A percentile compares a stretch with the other conserved stretches of the same genome.
These are phyloP conservation scores for Candida gorgasii DNA, from an alignment of 805 yeast species.

Conservation along the genomic window DNA sequence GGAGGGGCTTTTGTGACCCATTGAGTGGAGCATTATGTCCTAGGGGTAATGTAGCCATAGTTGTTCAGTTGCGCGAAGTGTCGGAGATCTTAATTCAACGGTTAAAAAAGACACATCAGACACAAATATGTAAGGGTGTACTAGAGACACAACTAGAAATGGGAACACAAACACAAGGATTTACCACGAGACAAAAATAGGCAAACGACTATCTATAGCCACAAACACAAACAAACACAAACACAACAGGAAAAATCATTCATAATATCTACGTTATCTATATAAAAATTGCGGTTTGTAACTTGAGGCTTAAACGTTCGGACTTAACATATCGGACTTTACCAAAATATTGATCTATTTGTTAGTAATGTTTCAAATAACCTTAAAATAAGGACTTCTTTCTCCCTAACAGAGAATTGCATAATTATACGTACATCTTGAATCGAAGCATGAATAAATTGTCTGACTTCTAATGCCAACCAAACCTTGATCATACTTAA, in stretches of 20 bases:
- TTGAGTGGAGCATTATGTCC: conserved; percentile 2
- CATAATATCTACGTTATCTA: neutral
- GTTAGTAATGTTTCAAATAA: conserved; percentile 26
- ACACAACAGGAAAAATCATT: no score
- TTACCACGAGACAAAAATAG: no score
- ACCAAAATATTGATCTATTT: conserved; percentile 43
- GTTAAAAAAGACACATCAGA: no score
- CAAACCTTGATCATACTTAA: conserved; percentile 86
- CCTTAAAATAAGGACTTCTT: no score
- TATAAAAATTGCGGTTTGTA: no score
- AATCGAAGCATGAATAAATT: conserved; percentile 77
- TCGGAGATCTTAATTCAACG: neutral
- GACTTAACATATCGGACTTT: conserved; percentile 48
- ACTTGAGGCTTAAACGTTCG: conserved; percentile 41
- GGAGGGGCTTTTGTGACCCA: neutral
- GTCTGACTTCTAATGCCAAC: conserved; percentile 87
- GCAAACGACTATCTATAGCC: no score
- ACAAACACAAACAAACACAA: no score
- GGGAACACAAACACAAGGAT: no score
- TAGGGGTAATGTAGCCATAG: neutral
- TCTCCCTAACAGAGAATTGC: no score
- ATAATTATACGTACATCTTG: conserved; percentile 59
- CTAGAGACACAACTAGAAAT: no score
- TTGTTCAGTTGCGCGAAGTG: neutral
- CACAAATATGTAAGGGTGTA: no score